Evolutionary conservation across 2,329 filamentous ascomycete genomes (phyloP).

Genomic region (Calonectria hongkongensis): DNA sequence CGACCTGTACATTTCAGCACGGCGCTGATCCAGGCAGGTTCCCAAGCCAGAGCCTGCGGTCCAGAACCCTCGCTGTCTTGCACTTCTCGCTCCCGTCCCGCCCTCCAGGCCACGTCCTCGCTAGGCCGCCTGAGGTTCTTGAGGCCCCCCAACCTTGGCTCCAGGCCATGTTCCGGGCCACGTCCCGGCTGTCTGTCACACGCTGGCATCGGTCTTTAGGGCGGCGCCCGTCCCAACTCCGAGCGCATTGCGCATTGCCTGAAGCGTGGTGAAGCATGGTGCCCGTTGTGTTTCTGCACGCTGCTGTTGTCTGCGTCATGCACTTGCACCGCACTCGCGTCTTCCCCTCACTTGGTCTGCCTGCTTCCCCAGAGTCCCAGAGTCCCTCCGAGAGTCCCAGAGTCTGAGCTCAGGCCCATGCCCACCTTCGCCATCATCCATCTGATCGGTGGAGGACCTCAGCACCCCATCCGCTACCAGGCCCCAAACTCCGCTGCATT

Average conservation of each 20-base stretch:
- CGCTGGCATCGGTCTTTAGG: constrained; percentile 27
- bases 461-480: neutral
- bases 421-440: neutral
- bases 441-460: constrained; percentile 13
- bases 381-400: too few species aligned
- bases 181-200: constrained; percentile 20
- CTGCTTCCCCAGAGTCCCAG: constrained; percentile 2
- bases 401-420: neutral
- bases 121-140: constrained; percentile 25
- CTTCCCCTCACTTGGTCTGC: constrained; percentile 18
- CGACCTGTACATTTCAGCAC: constrained; percentile 56
- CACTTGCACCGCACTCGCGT: neutral
- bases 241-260: constrained; percentile 1
- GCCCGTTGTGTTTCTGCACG: neutral
- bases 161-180: constrained; percentile 9
- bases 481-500: constrained; percentile 12
- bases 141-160: constrained; percentile 19
- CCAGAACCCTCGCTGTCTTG: constrained; percentile 13
- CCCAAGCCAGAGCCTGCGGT: constrained; percentile 5
- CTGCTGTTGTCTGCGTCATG: constrained; percentile 6
- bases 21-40: constrained; percentile 34
- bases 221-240: constrained; percentile 23
- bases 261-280: constrained; percentile 9
- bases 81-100: constrained; percentile 1
- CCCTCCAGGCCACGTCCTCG: constrained; percentile 17